These are phyloP conservation scores for Amaranthus palmeri DNA, from an alignment of 148 eudicot genomes.

Conservation along the genomic window DNA sequence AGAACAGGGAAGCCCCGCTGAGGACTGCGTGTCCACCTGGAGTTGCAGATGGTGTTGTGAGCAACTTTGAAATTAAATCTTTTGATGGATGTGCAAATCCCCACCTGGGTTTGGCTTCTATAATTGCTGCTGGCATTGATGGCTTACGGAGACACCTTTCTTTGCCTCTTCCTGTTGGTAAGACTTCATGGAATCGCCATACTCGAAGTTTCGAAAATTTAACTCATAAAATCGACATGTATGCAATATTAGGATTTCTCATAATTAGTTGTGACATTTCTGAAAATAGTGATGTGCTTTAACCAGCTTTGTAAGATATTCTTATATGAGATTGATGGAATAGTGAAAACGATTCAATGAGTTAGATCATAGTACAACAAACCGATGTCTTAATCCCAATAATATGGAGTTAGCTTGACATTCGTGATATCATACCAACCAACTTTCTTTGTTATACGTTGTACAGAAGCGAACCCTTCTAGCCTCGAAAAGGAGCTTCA, in stretches of 20 bases:
- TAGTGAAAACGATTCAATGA: too few species aligned
- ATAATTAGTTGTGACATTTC: too few species aligned
- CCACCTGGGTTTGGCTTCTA: constrained; percentile 72
- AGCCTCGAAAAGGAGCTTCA: constrained; percentile 43
- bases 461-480: constrained; percentile 66
- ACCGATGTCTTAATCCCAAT: too few species aligned
- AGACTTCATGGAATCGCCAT: constrained; percentile 10
- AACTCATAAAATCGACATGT: too few species aligned
- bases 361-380: not conserved
- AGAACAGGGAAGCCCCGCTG: constrained; percentile 88
- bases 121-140: constrained; percentile 85
- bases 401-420: too few species aligned
- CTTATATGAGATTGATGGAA: too few species aligned
- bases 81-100: constrained; percentile 97
- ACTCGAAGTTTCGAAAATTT: too few species aligned
- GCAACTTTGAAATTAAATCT: constrained; percentile 93
- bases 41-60: constrained; percentile 63
- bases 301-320: too few species aligned
- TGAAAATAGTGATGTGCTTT: too few species aligned
- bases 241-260: too few species aligned
- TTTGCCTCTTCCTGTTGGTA: constrained; percentile 84
- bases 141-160: constrained; percentile 65
- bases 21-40: constrained; percentile 97
- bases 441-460: not conserved
- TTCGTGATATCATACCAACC: not conserved